These are phyloP conservation scores for Tribonema minus DNA, from an alignment of 108 stramenopile genomes.

Conservation along the genomic window DNA sequence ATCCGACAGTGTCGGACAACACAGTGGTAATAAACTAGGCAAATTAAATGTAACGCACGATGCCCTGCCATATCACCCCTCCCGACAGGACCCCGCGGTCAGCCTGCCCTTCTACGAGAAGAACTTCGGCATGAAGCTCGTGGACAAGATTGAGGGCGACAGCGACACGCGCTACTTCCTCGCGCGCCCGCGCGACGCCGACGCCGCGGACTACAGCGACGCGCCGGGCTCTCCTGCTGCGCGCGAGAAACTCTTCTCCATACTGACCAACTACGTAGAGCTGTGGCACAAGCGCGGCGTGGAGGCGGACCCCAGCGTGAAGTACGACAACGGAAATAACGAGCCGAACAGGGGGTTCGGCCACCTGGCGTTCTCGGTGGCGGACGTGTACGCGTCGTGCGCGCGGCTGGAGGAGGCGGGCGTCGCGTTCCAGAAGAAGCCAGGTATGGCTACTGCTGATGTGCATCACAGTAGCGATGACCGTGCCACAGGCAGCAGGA, in stretches of 20 bases:
- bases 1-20: too few relatives aligned
- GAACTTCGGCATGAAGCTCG: conserved; percentile 24
- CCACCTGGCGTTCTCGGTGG: conserved; percentile 91
- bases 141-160: conserved; percentile 17
- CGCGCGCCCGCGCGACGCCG: conserved; percentile 7
- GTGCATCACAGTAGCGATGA: too few relatives aligned
- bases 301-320: conserved; percentile 26
- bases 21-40: too few relatives aligned
- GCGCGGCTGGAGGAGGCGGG: conserved; percentile 70
- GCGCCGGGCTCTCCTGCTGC: not conserved
- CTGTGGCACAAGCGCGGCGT: conserved; percentile 37
- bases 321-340: conserved; percentile 88
- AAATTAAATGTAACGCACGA: too few relatives aligned
- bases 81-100: conserved; percentile 14
- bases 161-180: conserved; percentile 14
- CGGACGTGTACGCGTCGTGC: conserved; percentile 87
- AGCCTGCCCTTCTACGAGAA: conserved; percentile 38
- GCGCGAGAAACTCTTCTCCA: conserved; percentile 25
- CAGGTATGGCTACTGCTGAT: too few relatives aligned
- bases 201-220: not conserved
- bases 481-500: too few relatives aligned
- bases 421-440: conserved; percentile 86
- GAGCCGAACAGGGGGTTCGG: conserved; percentile 91
- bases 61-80: too few relatives aligned
- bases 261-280: conserved; percentile 18